Evolutionary conservation across 2,329 filamentous ascomycete genomes (phyloP).

Genomic region (Talaromyces sp.): DNA sequence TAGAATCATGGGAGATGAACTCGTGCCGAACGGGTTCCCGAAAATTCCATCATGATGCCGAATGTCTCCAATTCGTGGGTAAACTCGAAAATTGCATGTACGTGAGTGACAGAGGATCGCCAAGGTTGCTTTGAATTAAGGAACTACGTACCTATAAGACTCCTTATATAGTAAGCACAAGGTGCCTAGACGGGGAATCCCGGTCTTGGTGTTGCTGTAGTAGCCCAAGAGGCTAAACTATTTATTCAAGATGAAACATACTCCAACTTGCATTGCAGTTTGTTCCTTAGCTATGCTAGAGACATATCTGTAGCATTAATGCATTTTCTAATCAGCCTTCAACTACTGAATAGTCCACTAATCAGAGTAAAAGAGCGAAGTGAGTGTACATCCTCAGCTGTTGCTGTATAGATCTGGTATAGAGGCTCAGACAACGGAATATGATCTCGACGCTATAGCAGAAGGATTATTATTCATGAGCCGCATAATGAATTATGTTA

Average conservation of each 20-base stretch:
- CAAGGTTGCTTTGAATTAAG: not conserved
- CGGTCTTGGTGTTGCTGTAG: too few species aligned
- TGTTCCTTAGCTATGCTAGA: not conserved
- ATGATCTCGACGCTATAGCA: too few species aligned
- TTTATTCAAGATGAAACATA: not conserved
- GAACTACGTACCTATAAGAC: not conserved
- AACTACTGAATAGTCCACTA: too few species aligned
- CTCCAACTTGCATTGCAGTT: not conserved
- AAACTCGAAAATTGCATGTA: not conserved
- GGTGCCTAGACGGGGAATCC: not conserved
- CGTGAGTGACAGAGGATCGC: not conserved
- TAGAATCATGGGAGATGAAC: not conserved
- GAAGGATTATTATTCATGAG: too few species aligned
- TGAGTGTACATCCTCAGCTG: too few species aligned
- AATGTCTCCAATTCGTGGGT: not conserved
- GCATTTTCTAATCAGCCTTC: too few species aligned
- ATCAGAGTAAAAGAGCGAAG: too few species aligned
- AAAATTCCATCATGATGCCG: not conserved
- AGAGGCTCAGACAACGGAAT: too few species aligned
- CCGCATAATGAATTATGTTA: too few species aligned
- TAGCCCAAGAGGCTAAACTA: not conserved
- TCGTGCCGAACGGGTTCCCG: not conserved
- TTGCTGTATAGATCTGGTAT: too few species aligned
- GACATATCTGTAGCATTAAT: not conserved
- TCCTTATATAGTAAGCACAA: not conserved